Base-by-base conservation (phyloP, 139 green algal genomes). In the Chlamydomonas incerta region DNA sequence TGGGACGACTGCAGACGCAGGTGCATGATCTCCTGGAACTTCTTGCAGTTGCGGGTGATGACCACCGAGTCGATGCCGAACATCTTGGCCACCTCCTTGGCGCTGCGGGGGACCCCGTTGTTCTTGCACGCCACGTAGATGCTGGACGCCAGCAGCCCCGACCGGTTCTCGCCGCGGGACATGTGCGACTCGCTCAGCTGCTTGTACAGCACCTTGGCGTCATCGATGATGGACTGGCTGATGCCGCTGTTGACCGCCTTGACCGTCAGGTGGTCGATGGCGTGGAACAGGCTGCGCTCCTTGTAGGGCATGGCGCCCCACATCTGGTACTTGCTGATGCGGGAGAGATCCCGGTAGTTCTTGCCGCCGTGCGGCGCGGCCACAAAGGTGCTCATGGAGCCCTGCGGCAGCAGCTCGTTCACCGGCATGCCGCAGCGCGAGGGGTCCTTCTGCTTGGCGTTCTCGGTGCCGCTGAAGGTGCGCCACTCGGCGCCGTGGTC, bases 21-120 rank as follows among this genome's bases (percentile, higher is more conserved):
- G 31, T 72, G 31, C 31, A 41, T 41, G 66, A 72, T 20, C 66
- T 72, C 66, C 66, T 72, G 66, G 14, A 72, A 72, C 23, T 26
- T 23, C 66, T 72, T 72, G 66, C 66, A 72, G 31, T 41, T 41
- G 20, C 66, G 66, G 9, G 66, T 72, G 31, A 72, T 72, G 66
- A 41, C 37, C 9, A 24, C 20, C 2, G 31, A 20, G 20, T 72
- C 55, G 55, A 63, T 63, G 55, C 55, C 55, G 15, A 63, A 63
- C 55, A 63, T 63, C 55, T 63, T 63, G 55, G 55, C 55, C 55
- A 63, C 55, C 55, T 63, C 55, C 55, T 63, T 63, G 6, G 55
- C 55, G 55, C 55, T 63, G 55, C 55, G 55, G 20, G 55, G 55
- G 6, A 63, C 55, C 10, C 15, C 15, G 55, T 63, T 63, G 55